Evolutionary conservation across 495 filamentous ascomycete species (phyloP), one percentile per base, ranked within the genome.

Genomic region (Penicillium atrosanguineum): DNA sequence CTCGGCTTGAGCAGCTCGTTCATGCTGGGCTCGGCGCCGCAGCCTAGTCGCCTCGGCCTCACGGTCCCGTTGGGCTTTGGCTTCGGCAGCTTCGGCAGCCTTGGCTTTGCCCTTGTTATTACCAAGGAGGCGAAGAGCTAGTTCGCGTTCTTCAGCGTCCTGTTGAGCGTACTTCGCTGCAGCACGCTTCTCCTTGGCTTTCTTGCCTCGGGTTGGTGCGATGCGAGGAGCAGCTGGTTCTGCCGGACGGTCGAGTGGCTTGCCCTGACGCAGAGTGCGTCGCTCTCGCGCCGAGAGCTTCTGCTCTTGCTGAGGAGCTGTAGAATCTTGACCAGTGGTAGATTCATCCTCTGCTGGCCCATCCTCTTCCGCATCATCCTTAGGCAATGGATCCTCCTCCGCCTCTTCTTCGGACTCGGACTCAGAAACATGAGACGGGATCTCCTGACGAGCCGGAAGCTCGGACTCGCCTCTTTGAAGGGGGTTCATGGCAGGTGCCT

Each of bases 161-260:
- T 98, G 94, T 61, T 95, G 79, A 29, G 90, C 91, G 69, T 98
- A 98, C 71, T 97, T 97, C 43, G 80, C 71, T 23, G 90, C 90
- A 0, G 88, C 82, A 63, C 95, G 96, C 75, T 94, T 96, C 42
- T 83, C 82, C 65, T 96, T 98, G 41, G 77, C 80, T 50, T 82
- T 84, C 69, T 95, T 93, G 36, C 91, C 94, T 23, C 93, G 89
- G 37, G 87, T 83, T 29, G 69, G 69, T 31, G 68, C 65, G 51
- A 56, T 58, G 7, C 59, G 59, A n/a, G 62, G 40, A 7, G 52
- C 37, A 9, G 49, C 25, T 7, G 58, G 55, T 40, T 66, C 61
- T 9, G 36, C 39, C 31, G 57, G 21, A 23, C 56, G 52, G 26
- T 67, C 64, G 47, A 70, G 44, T 16, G 58, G 20, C 37, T 74